A percentile compares a stretch with the other conserved stretches of the same genome.
phyloP scores from a whole-genome alignment of 1,284 basidiomycete species.

The Ceratobasidium sp. region DNA sequence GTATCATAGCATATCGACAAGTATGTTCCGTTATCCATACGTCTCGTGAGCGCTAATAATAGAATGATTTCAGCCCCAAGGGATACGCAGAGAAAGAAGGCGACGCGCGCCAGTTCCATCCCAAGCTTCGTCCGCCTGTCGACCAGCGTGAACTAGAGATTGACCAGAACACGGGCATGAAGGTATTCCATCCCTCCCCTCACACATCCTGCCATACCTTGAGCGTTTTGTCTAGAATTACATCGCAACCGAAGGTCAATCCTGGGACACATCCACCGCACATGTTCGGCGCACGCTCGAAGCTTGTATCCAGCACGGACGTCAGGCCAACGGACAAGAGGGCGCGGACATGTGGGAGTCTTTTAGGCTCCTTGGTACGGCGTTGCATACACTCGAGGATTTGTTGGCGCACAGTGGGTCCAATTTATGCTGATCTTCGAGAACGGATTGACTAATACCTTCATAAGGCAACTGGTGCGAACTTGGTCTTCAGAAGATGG shows the following conservation, averaged over 20 bases:
- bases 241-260: constrained; percentile 66
- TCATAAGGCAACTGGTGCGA: constrained; percentile 66
- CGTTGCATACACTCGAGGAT: constrained; percentile 88
- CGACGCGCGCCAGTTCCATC: constrained; percentile 83
- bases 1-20: constrained; percentile 80
- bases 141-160: constrained; percentile 87
- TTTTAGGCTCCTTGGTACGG: constrained; percentile 81
- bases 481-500: constrained; percentile 80
- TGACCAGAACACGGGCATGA: constrained; percentile 91
- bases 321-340: constrained; percentile 69
- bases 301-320: constrained; percentile 75
- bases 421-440: constrained; percentile 11
- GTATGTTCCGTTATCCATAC: too few species aligned
- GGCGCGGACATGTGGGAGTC: constrained; percentile 88
- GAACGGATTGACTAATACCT: too few species aligned
- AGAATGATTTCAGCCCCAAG: constrained; percentile 44
- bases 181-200: constrained; percentile 81
- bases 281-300: constrained; percentile 85
- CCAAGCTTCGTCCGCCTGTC: constrained; percentile 78
- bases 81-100: constrained; percentile 86
- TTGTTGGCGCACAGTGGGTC: constrained; percentile 93
- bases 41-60: too few species aligned
- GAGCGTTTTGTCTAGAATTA: too few species aligned
- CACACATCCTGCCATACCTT: too few species aligned
- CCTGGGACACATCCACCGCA: constrained; percentile 91